A percentile compares a stretch with the other conserved stretches of the same genome.
Conservation (phyloP, 2,329 filamentous ascomycete species). For the Botryotinia globosa region DNA sequence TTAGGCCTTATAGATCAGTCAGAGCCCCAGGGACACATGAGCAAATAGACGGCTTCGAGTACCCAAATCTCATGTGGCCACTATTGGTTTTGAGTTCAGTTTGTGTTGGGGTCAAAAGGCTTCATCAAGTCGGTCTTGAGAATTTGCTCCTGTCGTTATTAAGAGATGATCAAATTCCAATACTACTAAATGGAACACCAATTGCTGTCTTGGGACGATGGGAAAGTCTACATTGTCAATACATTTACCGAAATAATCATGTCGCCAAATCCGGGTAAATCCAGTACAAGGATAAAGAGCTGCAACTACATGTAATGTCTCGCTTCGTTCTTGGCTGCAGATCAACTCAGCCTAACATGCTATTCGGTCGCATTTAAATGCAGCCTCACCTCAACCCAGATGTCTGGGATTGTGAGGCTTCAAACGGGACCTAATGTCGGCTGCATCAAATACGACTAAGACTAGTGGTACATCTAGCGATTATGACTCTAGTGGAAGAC, state of each 20-base stretch:
- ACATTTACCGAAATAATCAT: background rate
- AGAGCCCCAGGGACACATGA: background rate
- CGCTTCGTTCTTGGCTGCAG: conserved; percentile 8
- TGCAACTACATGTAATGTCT: background rate
- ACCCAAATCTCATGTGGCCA: background rate
- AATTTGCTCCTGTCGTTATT: background rate
- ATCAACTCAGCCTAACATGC: background rate
- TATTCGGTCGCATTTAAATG: background rate
- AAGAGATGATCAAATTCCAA: background rate
- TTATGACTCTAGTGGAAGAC: background rate
- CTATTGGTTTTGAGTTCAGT: background rate
- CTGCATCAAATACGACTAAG: background rate
- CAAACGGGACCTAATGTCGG: background rate
- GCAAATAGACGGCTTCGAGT: background rate
- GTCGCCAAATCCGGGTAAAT: too few relatives aligned
- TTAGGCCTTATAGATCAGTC: background rate
- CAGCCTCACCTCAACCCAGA: background rate
- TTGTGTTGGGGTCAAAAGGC: background rate
- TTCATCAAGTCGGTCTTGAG: background rate
- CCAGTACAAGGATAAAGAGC: background rate
- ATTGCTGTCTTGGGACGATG: background rate
- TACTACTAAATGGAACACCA: background rate
- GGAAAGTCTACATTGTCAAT: background rate
- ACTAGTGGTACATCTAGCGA: background rate
- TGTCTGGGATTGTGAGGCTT: conserved; percentile 1